A percentile compares a stretch with the other conserved stretches of the same genome.
These are phyloP conservation scores for Raphanus sativus DNA, from an alignment of 345 rosid species.

Conservation along the genomic window DNA sequence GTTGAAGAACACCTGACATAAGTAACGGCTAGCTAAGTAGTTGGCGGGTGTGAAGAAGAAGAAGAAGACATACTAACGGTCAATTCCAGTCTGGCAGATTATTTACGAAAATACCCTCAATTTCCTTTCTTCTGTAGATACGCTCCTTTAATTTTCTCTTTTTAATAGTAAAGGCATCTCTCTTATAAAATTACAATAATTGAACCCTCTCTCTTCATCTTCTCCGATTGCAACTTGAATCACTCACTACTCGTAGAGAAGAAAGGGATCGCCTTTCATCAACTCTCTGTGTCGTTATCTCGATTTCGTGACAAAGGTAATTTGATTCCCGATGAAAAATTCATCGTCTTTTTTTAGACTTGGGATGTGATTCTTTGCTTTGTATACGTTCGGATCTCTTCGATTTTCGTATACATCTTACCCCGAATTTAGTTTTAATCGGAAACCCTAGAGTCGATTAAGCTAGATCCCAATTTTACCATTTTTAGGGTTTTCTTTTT, in stretches of 20 bases:
- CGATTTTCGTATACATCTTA: not conserved
- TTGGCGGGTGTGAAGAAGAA: conserved; percentile 28
- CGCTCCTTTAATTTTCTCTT: conserved; percentile 24
- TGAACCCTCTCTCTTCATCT: not conserved
- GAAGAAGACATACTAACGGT: conserved; percentile 37
- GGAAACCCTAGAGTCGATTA: conserved; percentile 4
- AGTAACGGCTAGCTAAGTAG: conserved; percentile 36
- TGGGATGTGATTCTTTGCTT: conserved; percentile 20
- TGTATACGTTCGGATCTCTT: not conserved
- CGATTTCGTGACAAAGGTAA: conserved; percentile 4
- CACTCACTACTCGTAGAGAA: conserved; percentile 16
- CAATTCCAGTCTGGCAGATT: conserved; percentile 29
- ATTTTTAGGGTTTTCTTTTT: conserved; percentile 23
- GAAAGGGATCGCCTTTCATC: conserved; percentile 33
- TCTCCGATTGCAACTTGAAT: conserved; percentile 23
- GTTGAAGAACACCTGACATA: conserved; percentile 32
- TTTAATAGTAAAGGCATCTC: conserved; percentile 14
- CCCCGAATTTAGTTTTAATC: not conserved
- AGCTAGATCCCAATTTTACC: conserved; percentile 15
- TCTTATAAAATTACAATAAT: conserved; percentile 30
- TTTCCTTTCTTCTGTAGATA: not conserved
- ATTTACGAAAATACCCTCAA: conserved; percentile 7
- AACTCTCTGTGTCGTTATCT: conserved; percentile 12
- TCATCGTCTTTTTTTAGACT: not conserved
- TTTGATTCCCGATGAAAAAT: not conserved